These are phyloP conservation scores for Pelargonium myrrhifolium DNA, from an alignment of 441 rosid species.

Conservation along the genomic window DNA sequence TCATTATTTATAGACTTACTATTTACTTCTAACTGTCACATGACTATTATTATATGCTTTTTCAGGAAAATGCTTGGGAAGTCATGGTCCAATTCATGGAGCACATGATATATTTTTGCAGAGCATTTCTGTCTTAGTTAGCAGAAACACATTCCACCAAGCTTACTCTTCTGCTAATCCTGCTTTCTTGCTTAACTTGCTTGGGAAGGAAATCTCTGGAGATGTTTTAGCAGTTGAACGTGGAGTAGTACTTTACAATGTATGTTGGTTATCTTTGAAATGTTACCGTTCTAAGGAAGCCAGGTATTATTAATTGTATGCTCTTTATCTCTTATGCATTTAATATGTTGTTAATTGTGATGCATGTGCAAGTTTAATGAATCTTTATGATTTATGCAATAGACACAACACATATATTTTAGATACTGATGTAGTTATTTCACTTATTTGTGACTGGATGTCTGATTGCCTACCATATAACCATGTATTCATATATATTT, in stretches of 20 bases:
- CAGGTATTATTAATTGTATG: slow-evolving; percentile 40
- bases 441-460: background rate
- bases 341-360: slow-evolving; percentile 1
- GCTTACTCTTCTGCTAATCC: slow-evolving; percentile 26
- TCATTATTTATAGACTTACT: background rate
- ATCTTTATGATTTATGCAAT: background rate
- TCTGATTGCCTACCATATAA: background rate
- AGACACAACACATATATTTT: background rate
- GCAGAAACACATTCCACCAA: slow-evolving; percentile 40
- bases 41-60: slow-evolving; percentile 5
- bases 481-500: background rate
- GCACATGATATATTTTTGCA: slow-evolving; percentile 56
- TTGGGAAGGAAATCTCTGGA: slow-evolving; percentile 48
- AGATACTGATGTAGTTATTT: background rate
- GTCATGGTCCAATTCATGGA: slow-evolving; percentile 46
- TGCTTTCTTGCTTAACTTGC: slow-evolving; percentile 49
- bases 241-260: slow-evolving; percentile 50
- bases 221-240: slow-evolving; percentile 71
- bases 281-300: slow-evolving; percentile 35
- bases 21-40: background rate
- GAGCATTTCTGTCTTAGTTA: slow-evolving; percentile 43
- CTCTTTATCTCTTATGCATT: background rate
- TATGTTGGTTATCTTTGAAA: slow-evolving; percentile 62
- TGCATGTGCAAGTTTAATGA: background rate
- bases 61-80: slow-evolving; percentile 68